Base-by-base conservation (phyloP, 2,329 filamentous ascomycete species). In the Tolypocladium tundrense region DNA sequence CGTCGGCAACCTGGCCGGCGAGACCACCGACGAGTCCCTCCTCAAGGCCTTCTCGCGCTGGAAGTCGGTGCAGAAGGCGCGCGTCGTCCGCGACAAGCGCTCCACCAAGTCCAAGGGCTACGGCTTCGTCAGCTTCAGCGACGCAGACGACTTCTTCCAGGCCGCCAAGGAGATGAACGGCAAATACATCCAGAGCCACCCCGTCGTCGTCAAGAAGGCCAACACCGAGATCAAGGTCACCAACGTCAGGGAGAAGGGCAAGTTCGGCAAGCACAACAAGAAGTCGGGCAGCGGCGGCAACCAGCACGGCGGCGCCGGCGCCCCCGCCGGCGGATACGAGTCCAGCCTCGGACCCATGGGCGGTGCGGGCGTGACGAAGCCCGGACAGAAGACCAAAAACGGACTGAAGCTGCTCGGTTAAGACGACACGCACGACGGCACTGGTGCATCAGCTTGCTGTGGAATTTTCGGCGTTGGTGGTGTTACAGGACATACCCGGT, bases 121-220 rank as follows among this genome's bases (percentile, higher is more conserved):
- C 70, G 94, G 94, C 3, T 99, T 99, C 69, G 92, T 99, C 58
- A 94, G 90, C 73, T 97, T 99, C 75, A 88, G 87, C 66, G 90
- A 97, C 69, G 90, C 91, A 37, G 94, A 99, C 71, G 92, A 97
- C 68, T 97, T 95, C 72, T 97, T 99, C 79, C 85, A 90, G 67
- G 93, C 94, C 1, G 93, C 91, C 67, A 91, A 94, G 75, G 93
- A 97, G 76, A 97, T 97, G 94, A 90, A 97, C 68, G 92, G 92
- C 66, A 97, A 99, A 76, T 99, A 99, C 74, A 97, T 99, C 69
- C 93, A 96, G 67, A 97, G 91, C 71, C 94, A 97, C 72, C 94
- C 94, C 0, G 90, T 97, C 35, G 78, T 90, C 33, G 83, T 97
- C 64, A 87, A 89, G 72, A 90, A 94, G 71, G 91, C 90, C 63